Percentiles rank a stretch among this genome's conserved stretches.
These are phyloP conservation scores for Silene coronaria DNA, from an alignment of 179 eudicot genomes.

Conservation along the genomic window DNA sequence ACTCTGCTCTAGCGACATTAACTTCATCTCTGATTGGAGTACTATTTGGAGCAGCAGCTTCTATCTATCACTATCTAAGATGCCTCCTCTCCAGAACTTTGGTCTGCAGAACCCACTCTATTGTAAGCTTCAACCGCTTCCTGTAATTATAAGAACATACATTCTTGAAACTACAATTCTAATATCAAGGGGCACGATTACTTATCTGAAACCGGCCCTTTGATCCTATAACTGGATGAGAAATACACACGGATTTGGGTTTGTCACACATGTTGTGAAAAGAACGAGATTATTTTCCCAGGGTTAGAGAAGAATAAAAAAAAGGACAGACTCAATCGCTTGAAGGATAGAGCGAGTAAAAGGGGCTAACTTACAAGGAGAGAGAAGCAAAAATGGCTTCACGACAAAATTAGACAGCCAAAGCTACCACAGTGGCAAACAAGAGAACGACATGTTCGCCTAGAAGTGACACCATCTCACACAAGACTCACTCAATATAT, in stretches of 20 bases:
- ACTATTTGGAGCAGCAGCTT: neutral
- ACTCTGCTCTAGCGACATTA: neutral
- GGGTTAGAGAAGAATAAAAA: too few species aligned
- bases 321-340: too few species aligned
- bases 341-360: too few species aligned
- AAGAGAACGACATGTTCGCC: too few species aligned
- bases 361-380: neutral
- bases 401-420: too few species aligned
- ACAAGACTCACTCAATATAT: neutral
- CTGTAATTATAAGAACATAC: conserved; percentile 15
- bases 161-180: neutral
- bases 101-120: conserved; percentile 17
- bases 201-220: neutral
- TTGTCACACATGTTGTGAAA: neutral
- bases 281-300: neutral
- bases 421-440: too few species aligned
- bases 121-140: conserved; percentile 23
- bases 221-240: neutral
- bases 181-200: neutral
- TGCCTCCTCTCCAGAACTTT: conserved; percentile 26
- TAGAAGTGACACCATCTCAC: too few species aligned
- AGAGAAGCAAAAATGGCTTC: neutral
- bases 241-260: neutral
- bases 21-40: neutral
- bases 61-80: conserved; percentile 15